A percentile compares a stretch with the other conserved stretches of the same genome.
These are phyloP conservation scores for Alternaria incomplexa DNA, from an alignment of 2,329 filamentous ascomycete genomes.

Conservation along the genomic window DNA sequence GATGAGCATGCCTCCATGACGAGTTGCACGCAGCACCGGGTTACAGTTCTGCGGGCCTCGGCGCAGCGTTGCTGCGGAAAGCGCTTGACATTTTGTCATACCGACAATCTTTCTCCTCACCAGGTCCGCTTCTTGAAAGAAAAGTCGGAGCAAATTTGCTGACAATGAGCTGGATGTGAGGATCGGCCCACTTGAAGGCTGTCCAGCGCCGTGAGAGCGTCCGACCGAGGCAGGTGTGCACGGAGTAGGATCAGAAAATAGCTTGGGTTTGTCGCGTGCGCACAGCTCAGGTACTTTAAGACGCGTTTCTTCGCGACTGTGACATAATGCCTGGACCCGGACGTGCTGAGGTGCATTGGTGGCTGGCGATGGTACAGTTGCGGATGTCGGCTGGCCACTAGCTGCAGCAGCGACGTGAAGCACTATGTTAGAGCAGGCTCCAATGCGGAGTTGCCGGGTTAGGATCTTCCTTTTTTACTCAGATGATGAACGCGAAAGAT, in stretches of 20 bases:
- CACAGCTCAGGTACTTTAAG: conserved; percentile 35
- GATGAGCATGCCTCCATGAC: conserved; percentile 24
- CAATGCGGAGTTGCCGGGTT: conserved; percentile 30
- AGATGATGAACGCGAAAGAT: conserved; percentile 31
- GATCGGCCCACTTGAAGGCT: conserved; percentile 28
- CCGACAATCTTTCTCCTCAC: conserved; percentile 12
- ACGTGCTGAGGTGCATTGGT: conserved; percentile 31
- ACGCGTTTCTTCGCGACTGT: conserved; percentile 44
- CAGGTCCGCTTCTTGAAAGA: conserved; percentile 25
- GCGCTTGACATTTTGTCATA: conserved; percentile 28
- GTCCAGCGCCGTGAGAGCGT: conserved; percentile 19
- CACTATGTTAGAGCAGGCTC: conserved; percentile 12
- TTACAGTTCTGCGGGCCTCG: conserved; percentile 17
- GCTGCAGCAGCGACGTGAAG: conserved; percentile 33
- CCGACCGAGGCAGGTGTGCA: conserved; percentile 25
- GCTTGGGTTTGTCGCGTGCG: conserved; percentile 37
- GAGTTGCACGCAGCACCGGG: conserved; percentile 23
- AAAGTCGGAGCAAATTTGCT: conserved; percentile 36
- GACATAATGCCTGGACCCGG: conserved; percentile 28
- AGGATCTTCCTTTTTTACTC: conserved; percentile 29
- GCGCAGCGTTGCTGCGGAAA: conserved; percentile 21
- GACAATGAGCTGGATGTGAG: conserved; percentile 18
- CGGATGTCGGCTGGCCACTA: conserved; percentile 38
- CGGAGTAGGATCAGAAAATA: conserved; percentile 35
- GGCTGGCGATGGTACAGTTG: conserved; percentile 28